Conservation (phyloP, 2,329 filamentous ascomycete genomes). For the Venturia effusa region DNA sequence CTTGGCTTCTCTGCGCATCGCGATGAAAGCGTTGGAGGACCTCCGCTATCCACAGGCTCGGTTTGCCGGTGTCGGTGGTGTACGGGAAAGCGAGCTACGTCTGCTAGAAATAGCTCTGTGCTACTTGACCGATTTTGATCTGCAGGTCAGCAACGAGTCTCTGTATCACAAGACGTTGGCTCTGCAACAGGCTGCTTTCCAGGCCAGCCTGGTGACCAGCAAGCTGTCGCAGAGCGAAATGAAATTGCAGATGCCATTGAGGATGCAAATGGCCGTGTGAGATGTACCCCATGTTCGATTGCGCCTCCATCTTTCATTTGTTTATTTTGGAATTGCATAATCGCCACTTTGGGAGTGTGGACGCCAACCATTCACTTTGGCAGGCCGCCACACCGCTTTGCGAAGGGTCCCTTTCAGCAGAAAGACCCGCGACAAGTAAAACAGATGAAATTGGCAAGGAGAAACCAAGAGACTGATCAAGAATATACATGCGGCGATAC, state of each 20-base stretch:
- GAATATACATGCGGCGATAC: neutral
- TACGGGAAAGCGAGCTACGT: constrained; percentile 70
- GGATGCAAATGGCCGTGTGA: constrained; percentile 3
- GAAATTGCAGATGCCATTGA: constrained; percentile 16
- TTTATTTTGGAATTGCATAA: neutral
- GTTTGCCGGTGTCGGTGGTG: constrained; percentile 79
- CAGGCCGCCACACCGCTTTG: neutral
- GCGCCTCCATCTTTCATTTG: neutral
- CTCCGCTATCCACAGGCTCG: constrained; percentile 75
- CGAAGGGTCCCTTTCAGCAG: neutral
- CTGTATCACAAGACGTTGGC: constrained; percentile 24
- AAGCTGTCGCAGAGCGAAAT: constrained; percentile 23
- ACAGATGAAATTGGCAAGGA: neutral
- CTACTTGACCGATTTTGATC: constrained; percentile 32
- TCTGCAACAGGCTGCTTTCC: constrained; percentile 27
- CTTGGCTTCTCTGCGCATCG: constrained; percentile 72
- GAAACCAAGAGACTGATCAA: neutral
- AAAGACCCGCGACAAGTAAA: neutral
- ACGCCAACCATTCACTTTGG: neutral
- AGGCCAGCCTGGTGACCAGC: constrained; percentile 24
- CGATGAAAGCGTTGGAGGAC: constrained; percentile 93
- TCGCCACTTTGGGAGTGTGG: neutral
- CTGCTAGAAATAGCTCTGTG: constrained; percentile 68
- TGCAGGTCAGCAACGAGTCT: constrained; percentile 26
- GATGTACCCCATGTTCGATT: neutral